These are phyloP conservation scores for Teratosphaeriaceae sp. DNA, from an alignment of 2,329 filamentous ascomycete species.

Conservation along the genomic window DNA sequence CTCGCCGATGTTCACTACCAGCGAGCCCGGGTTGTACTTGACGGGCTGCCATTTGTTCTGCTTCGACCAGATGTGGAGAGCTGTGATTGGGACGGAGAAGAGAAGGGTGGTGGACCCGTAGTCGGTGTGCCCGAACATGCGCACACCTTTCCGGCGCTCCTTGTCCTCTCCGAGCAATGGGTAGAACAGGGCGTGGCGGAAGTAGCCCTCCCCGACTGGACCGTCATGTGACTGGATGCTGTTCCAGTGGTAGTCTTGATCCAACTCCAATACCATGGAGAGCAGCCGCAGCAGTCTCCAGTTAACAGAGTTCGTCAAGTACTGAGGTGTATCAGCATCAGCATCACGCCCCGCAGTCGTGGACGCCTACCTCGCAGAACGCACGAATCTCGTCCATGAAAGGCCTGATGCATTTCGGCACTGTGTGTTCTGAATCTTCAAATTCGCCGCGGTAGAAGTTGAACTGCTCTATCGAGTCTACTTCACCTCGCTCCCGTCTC, in stretches of 20 bases:
- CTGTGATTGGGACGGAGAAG: slow-evolving; percentile 34
- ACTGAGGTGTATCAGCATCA: slow-evolving; percentile 22
- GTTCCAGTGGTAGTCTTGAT: slow-evolving; percentile 39
- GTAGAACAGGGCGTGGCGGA: slow-evolving; percentile 30
- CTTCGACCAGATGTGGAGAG: slow-evolving; percentile 30
- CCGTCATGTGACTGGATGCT: slow-evolving; percentile 38
- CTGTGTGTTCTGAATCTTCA: slow-evolving; percentile 34
- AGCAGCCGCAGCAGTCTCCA: slow-evolving; percentile 33
- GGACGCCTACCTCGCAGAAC: slow-evolving; percentile 31
- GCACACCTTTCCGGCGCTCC: slow-evolving; percentile 18
- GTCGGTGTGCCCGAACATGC: slow-evolving; percentile 34
- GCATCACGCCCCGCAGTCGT: too few relatives aligned
- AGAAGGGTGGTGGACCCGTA: slow-evolving; percentile 37
- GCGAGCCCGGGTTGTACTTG: slow-evolving; percentile 30
- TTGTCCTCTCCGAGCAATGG: slow-evolving; percentile 13
- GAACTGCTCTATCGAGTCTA: slow-evolving; percentile 49
- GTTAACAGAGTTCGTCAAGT: slow-evolving; percentile 44
- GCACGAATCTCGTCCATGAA: slow-evolving; percentile 46
- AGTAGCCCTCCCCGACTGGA: slow-evolving; percentile 40
- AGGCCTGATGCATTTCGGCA: slow-evolving; percentile 41
- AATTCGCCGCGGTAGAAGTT: slow-evolving; percentile 47
- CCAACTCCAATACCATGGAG: slow-evolving; percentile 39
- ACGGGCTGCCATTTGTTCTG: slow-evolving; percentile 35
- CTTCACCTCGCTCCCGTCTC: slow-evolving; percentile 31
- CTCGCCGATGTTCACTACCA: slow-evolving; percentile 34